Evolutionary conservation across 2,329 filamentous ascomycete genomes (phyloP).

Genomic region (Remersonia thermophila): DNA sequence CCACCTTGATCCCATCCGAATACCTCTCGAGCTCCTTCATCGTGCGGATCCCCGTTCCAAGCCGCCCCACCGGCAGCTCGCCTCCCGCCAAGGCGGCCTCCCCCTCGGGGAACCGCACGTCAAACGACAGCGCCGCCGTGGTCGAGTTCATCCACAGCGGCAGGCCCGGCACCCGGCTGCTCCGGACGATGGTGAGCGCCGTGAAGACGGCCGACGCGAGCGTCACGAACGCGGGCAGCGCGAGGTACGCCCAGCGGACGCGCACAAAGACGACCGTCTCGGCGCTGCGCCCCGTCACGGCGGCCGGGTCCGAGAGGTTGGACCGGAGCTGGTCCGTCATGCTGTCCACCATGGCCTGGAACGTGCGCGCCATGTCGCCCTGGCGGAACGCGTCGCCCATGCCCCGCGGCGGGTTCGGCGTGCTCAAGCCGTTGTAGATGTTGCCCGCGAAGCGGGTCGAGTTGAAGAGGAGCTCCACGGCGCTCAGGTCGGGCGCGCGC

Average conservation of each 20-base stretch:
- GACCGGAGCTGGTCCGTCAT: slow-evolving; percentile 13
- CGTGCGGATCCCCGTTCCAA: slow-evolving; percentile 4
- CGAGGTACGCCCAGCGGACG: slow-evolving; percentile 7
- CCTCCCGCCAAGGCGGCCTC: background rate
- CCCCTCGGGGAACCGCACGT: slow-evolving; percentile 2
- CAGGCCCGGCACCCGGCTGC: slow-evolving; percentile 2
- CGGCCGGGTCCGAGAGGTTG: slow-evolving; percentile 7
- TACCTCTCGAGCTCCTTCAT: slow-evolving; percentile 1
- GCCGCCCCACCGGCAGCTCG: too few relatives aligned
- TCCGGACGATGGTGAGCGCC: slow-evolving; percentile 1
- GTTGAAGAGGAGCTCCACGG: slow-evolving; percentile 1
- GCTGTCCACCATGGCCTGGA: slow-evolving; percentile 7
- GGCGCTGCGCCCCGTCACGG: slow-evolving; percentile 12
- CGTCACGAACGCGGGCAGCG: slow-evolving; percentile 5
- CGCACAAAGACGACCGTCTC: slow-evolving; percentile 6
- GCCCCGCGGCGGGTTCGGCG: background rate
- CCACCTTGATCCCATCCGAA: too few relatives aligned
- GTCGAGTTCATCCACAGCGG: slow-evolving; percentile 8
- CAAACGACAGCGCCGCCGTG: slow-evolving; percentile 4
- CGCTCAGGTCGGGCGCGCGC: slow-evolving; percentile 1
- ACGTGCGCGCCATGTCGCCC: slow-evolving; percentile 1
- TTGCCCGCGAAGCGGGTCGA: slow-evolving; percentile 6
- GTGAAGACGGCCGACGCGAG: slow-evolving; percentile 3
- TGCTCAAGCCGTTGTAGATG: slow-evolving; percentile 5
- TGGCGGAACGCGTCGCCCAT: slow-evolving; percentile 7